Conservation (phyloP, 768 basidiomycete species). For the Agaricus sinodeliciosus region DNA sequence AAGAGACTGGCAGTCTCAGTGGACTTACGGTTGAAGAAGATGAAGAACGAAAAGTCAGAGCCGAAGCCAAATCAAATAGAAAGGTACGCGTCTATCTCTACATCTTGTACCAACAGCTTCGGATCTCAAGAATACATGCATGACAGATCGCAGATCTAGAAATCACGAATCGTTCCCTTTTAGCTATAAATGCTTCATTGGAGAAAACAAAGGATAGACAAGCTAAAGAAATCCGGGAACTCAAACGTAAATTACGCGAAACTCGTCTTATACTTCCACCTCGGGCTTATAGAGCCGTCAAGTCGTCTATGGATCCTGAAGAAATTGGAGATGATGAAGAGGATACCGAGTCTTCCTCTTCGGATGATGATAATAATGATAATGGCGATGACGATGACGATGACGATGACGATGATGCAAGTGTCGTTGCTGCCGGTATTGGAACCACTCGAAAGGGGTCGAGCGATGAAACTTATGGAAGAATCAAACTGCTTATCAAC, state of each 20-base stretch:
- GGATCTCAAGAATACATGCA: background rate
- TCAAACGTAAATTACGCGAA: conserved; percentile 78
- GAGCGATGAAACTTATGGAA: conserved; percentile 53
- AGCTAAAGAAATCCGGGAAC: conserved; percentile 78
- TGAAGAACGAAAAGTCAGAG: conserved; percentile 50
- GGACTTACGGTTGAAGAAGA: conserved; percentile 14
- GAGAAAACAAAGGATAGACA: conserved; percentile 78
- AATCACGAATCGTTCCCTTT: conserved; percentile 81
- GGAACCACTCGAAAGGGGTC: conserved; percentile 13
- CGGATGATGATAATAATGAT: conserved; percentile 24
- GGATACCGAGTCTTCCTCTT: conserved; percentile 33
- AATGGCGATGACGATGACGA: conserved; percentile 26
- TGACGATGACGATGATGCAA: no score
- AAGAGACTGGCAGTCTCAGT: background rate
- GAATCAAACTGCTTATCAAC: conserved; percentile 61
- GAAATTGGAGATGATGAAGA: conserved; percentile 40
- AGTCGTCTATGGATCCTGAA: conserved; percentile 39
- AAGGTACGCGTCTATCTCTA: no score
- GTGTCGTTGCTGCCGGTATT: background rate
- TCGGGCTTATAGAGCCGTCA: conserved; percentile 47
- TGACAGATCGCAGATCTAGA: conserved; percentile 84
- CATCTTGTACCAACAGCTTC: no score
- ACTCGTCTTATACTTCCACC: conserved; percentile 76
- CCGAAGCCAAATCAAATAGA: conserved; percentile 78
- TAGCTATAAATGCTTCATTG: conserved; percentile 78